Percentiles rank a stretch among this genome's conserved stretches.
phyloP scores from a whole-genome alignment of 345 rosid species.

The Eucalyptus sideroxylon region DNA sequence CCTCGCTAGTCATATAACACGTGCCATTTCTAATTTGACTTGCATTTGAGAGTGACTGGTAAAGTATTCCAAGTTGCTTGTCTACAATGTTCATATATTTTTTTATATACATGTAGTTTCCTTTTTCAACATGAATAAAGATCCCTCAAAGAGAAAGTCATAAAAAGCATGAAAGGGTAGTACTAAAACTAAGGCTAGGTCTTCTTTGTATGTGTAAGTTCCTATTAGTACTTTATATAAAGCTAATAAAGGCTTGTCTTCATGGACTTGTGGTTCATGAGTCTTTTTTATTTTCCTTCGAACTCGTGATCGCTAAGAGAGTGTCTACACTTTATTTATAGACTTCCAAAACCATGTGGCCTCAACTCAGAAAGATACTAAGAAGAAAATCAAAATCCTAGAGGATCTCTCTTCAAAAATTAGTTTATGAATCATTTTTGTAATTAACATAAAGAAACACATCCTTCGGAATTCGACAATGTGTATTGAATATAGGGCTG shows the following conservation, averaged over 20 bases:
- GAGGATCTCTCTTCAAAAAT: neutral
- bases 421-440: too few relatives aligned
- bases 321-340: neutral
- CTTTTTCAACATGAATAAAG: neutral
- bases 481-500: too few relatives aligned
- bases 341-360: neutral
- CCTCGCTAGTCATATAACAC: fast-evolving
- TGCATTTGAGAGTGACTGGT: neutral
- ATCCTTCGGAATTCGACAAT: neutral
- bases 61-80: neutral
- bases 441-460: too few relatives aligned
- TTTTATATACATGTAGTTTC: too few relatives aligned
- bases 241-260: neutral
- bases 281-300: too few relatives aligned
- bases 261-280: too few relatives aligned
- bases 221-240: neutral
- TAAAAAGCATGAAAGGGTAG: neutral
- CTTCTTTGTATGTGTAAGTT: neutral
- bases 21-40: neutral
- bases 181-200: neutral
- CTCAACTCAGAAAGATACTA: neutral
- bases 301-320: neutral
- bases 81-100: too few relatives aligned
- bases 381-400: too few relatives aligned
- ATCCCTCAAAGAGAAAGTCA: neutral